Base-by-base conservation (phyloP, 768 basidiomycete species). In the Pulveroboletus sp. region DNA sequence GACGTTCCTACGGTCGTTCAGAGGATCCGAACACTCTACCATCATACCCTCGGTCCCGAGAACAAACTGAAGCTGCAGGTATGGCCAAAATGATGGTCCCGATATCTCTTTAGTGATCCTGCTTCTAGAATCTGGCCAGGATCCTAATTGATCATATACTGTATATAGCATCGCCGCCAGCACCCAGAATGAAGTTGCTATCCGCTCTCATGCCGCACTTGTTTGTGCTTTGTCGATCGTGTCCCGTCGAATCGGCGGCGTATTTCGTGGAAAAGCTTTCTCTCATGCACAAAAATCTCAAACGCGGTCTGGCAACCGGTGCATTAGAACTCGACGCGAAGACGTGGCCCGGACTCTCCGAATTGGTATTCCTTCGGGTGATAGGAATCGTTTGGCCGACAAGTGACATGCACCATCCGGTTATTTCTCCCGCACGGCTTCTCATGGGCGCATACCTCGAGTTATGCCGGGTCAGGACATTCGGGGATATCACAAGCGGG, bases 21-120 rank as follows among this genome's bases (percentile, higher is more conserved):
- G 61, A 87, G 97, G 37, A 94, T 98, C 39, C 81, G 94, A 11
- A 79, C 90, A 1, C 70, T 98, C 8, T 85, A 97, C 62, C 97
- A 99, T 62, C 89, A 94, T 1, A 95, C 91, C 61, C 73, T 98
- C n/a, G 84, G 81, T 2, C 81, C 85, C 17, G 93, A 90, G 17
- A 98, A 99, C 73, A 97, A 94, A 62, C 77, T 80, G 64, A 97
- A 90, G 69, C 73, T 98, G 19, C 91, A 95, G 81, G 94, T 91
- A 53, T 43, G 76, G 64, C 31, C 21, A 16, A 3, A n/a, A 13
- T 38, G 20, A 34, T 49, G 21, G 29, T 17, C 40, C 27, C 45
- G 14, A 9, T 45, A 20, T 52, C 8, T 17, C 11, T 16, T 17
- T 50, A 34, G 43, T 25, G n/a, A 29, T 38, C 8, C 24, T 39